Evolutionary conservation across 1,284 basidiomycete genomes (phyloP).

Genomic region (Ceratobasidium sp.): DNA sequence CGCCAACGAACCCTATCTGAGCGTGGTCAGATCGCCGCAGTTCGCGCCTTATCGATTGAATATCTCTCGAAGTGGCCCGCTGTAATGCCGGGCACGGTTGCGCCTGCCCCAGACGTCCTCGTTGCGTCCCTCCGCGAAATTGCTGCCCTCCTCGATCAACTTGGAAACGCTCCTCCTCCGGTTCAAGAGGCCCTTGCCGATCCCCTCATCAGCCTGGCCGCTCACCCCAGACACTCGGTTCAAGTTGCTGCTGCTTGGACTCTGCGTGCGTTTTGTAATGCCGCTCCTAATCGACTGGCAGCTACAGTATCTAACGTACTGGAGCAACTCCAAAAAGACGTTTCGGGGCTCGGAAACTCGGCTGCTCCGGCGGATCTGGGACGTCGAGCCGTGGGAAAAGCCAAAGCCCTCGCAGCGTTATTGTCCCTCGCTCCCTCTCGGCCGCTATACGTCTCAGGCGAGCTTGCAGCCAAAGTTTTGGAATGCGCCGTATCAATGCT

Average conservation of each 20-base stretch:
- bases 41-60: conserved; percentile 80
- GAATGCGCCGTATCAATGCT: conserved; percentile 90
- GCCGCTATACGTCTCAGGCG: conserved; percentile 94
- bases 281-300: conserved; percentile 84
- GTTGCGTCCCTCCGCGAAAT: conserved; percentile 83
- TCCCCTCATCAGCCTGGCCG: conserved; percentile 82
- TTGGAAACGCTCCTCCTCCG: conserved; percentile 89
- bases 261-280: conserved; percentile 87
- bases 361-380: conserved; percentile 76
- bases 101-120: conserved; percentile 75
- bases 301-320: conserved; percentile 76
- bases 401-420: conserved; percentile 87
- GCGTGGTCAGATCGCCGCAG: conserved; percentile 89
- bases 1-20: conserved; percentile 90
- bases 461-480: conserved; percentile 88
- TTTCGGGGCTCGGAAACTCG: conserved; percentile 64
- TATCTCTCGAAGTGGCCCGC: conserved; percentile 93
- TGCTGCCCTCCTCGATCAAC: conserved; percentile 82
- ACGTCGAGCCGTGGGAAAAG: conserved; percentile 80
- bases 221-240: conserved; percentile 87
- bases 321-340: conserved; percentile 84
- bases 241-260: conserved; percentile 88
- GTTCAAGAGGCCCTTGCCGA: conserved; percentile 90
- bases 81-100: conserved; percentile 82
- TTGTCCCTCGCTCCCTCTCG: conserved; percentile 85